Conservation (phyloP, 1,284 basidiomycete species). For the Ceratobasidium sp. region DNA sequence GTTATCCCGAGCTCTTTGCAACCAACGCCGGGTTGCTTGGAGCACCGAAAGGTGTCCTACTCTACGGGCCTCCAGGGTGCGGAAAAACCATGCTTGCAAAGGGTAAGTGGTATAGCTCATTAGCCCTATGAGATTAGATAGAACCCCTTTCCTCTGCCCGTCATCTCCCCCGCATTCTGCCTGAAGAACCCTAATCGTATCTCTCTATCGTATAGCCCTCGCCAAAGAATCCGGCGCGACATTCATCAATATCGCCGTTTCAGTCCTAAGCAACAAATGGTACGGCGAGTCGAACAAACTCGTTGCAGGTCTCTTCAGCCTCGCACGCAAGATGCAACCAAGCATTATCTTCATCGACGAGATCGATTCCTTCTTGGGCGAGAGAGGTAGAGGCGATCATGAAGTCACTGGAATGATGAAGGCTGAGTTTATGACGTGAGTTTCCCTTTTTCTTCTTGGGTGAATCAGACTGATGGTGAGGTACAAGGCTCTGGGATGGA, state of each 20-base stretch:
- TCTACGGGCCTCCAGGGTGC: constrained; percentile 93
- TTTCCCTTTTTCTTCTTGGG: constrained; percentile 46
- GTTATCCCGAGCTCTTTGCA: constrained; percentile 91
- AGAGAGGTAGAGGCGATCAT: constrained; percentile 88
- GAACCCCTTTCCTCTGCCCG: neutral
- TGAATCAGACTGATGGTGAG: constrained; percentile 32
- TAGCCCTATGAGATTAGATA: too few species aligned
- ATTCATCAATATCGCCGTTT: constrained; percentile 92
- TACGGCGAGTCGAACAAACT: constrained; percentile 99
- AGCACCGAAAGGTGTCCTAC: constrained; percentile 85
- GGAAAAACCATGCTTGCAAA: constrained; percentile 97
- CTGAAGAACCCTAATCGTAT: constrained; percentile 9
- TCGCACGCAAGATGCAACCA: constrained; percentile 82
- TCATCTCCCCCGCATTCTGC: neutral
- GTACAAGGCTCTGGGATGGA: constrained; percentile 92
- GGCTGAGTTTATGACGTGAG: constrained; percentile 98
- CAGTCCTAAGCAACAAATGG: constrained; percentile 91
- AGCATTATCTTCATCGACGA: constrained; percentile 88
- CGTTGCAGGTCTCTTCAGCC: constrained; percentile 85
- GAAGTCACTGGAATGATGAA: constrained; percentile 99
- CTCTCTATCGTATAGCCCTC: constrained; percentile 66
- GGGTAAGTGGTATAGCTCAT: constrained; percentile 28
- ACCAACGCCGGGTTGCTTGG: constrained; percentile 66
- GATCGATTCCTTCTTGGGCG: constrained; percentile 91
- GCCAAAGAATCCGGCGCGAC: constrained; percentile 97